phyloP scores from a whole-genome alignment of 495 filamentous ascomycete species.

The Hypoxylon perforatum region DNA sequence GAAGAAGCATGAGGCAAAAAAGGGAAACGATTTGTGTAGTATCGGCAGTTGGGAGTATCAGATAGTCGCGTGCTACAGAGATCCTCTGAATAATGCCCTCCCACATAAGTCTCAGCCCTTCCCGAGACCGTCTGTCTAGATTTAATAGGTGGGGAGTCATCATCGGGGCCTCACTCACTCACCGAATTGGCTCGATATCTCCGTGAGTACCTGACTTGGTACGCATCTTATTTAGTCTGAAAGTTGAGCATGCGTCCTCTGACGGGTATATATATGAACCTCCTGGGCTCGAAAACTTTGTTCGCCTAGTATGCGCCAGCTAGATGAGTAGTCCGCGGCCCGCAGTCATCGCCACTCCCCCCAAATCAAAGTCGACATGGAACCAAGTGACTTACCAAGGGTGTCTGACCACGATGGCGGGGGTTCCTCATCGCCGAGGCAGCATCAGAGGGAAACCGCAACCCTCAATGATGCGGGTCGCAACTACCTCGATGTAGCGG shows the following conservation, averaged over 20 bases:
- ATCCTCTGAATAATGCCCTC: conserved; percentile 32
- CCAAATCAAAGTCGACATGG: conserved; percentile 25
- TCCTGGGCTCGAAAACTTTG: conserved; percentile 15
- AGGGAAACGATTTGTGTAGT: conserved; percentile 38
- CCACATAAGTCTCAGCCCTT: conserved; percentile 42
- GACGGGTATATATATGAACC: conserved; percentile 32
- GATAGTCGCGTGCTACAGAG: conserved; percentile 45
- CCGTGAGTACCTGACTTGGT: neutral
- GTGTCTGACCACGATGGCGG: neutral
- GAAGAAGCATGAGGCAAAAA: conserved; percentile 40
- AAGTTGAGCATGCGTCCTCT: conserved; percentile 10
- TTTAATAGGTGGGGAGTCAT: conserved; percentile 28
- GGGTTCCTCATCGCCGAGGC: neutral
- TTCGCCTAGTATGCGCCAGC: conserved; percentile 16
- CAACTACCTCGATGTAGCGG: conserved; percentile 9
- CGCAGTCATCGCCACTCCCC: neutral
- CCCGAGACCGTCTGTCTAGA: conserved; percentile 40
- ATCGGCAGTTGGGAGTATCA: conserved; percentile 39
- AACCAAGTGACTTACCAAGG: conserved; percentile 15
- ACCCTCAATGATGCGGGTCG: conserved; percentile 18
- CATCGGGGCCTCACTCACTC: conserved; percentile 11
- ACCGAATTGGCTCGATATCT: conserved; percentile 16
- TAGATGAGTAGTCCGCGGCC: conserved; percentile 16
- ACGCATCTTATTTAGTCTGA: conserved; percentile 5
- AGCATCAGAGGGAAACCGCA: conserved; percentile 7